Base-by-base conservation (phyloP, 208 protist genomes). In the Trypanosoma brucei region DNA sequence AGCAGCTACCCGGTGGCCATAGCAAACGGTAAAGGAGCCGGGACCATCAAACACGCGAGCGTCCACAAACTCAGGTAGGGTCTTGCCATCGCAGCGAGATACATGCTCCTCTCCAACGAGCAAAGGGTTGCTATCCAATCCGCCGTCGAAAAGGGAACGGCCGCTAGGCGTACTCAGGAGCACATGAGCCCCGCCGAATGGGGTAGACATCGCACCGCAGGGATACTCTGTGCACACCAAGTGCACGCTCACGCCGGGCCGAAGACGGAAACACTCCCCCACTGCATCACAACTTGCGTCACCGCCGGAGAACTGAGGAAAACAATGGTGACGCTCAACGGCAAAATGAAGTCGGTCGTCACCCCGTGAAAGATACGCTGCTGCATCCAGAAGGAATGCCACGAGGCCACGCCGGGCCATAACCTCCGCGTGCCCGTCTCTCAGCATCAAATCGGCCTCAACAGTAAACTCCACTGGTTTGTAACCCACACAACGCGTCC, bases 341-440 rank as follows among this genome's bases (percentile, higher is more conserved):
- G 65, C 52, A 7, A 59, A 53, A 44, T 67, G 68, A 46, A 59
- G 35, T 9, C 60, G 40, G 30, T 14, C 34, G 35, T 63, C 51
- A 45, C 5, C 40, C 14, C 30, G 36, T 44, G 62, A 0, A 49
- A 75, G 55, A 33, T 52, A 62, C 30, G 14, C 37, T 2, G 72
- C 68, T 13, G 71, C 76, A 14, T 83, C 72, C 3, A 91, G 64
- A 30, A 95, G 39, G 76, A 88, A 91, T 0, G 78, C 79, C 1
- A 92, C 54, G 53, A 93, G 82, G 5, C 75, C 84, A 33, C 89
- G 83, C 11, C 84, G 68, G 11, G 86, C 84, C 80, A 96, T 80
- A 39, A 93, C 86, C 70, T 96, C 86, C 2, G 90, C 90, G 60
- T 96, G 90, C 6, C 90, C 86, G 59, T 96, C 90, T 31, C 72